These are phyloP conservation scores for Kregervanrija delftensis DNA, from an alignment of 805 yeast genomes.

Conservation along the genomic window DNA sequence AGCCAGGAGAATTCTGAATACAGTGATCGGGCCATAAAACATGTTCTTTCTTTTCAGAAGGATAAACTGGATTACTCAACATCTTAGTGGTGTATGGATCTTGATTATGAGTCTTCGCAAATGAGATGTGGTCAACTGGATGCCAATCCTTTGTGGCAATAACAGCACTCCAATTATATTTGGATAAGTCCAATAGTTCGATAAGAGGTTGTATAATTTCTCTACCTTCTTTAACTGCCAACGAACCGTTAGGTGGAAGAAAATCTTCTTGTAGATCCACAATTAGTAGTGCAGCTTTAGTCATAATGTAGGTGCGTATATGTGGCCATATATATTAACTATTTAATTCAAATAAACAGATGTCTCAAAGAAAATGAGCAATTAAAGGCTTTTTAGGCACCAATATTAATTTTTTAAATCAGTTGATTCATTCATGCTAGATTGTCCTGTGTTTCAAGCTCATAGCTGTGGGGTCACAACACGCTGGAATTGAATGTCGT, in stretches of 20 bases:
- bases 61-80: conserved; percentile 44
- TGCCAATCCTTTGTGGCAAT: conserved; percentile 89
- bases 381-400: too few relatives aligned
- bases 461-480: too few relatives aligned
- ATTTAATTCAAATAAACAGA: too few relatives aligned
- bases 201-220: conserved; percentile 47
- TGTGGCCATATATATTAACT: too few relatives aligned
- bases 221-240: conserved; percentile 67
- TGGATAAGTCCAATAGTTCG: conserved; percentile 33
- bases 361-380: too few relatives aligned
- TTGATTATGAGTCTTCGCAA: conserved; percentile 59
- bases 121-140: conserved; percentile 70
- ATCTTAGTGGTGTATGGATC: conserved; percentile 44
- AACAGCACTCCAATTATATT: conserved; percentile 52
- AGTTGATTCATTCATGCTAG: too few relatives aligned
- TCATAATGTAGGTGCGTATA: not conserved
- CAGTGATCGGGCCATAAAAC: conserved; percentile 91
- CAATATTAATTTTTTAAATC: too few relatives aligned
- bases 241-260: conserved; percentile 67
- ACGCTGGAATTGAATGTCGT: too few relatives aligned
- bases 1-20: conserved; percentile 63
- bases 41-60: conserved; percentile 30
- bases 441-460: too few relatives aligned
- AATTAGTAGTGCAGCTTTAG: conserved; percentile 53
- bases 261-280: conserved; percentile 87